Evolutionary conservation across 2,329 filamentous ascomycete genomes (phyloP).

Genomic region (Sarocladium brachiariae): DNA sequence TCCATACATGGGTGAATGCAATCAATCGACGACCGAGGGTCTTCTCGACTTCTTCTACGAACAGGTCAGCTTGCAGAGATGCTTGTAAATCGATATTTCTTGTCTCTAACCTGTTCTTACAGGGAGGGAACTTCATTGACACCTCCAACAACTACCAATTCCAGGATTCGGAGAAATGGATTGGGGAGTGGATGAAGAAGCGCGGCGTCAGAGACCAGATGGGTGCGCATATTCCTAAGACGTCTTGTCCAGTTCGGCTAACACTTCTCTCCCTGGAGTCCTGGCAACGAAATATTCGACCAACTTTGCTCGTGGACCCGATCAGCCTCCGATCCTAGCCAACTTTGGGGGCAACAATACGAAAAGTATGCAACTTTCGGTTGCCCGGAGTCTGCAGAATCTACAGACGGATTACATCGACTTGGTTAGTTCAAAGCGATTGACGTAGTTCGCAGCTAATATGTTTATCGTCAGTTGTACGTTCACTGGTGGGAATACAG

Average conservation of each 20-base stretch:
- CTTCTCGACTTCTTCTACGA: slow-evolving; percentile 61
- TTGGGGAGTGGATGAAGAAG: slow-evolving; percentile 65
- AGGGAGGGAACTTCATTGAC: slow-evolving; percentile 64
- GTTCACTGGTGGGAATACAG: slow-evolving; percentile 64
- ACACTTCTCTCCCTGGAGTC: slow-evolving; percentile 31
- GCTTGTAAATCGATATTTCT: background rate
- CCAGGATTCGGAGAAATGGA: slow-evolving; percentile 55
- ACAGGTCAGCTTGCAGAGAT: slow-evolving; percentile 33
- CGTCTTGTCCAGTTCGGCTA: background rate
- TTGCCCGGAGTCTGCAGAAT: slow-evolving; percentile 51
- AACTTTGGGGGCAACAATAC: slow-evolving; percentile 53
- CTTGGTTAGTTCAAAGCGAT: slow-evolving; percentile 33
- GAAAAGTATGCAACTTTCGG: slow-evolving; percentile 52
- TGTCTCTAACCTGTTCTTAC: background rate
- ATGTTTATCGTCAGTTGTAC: slow-evolving; percentile 37
- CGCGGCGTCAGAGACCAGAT: slow-evolving; percentile 60
- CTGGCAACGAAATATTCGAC: slow-evolving; percentile 65
- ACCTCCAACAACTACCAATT: slow-evolving; percentile 63
- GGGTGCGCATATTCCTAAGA: slow-evolving; percentile 27
- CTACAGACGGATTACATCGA: slow-evolving; percentile 65
- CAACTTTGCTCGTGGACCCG: slow-evolving; percentile 41
- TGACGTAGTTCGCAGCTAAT: background rate
- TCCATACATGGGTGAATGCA: slow-evolving; percentile 55
- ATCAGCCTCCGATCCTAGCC: slow-evolving; percentile 36
- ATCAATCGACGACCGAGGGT: slow-evolving; percentile 52